Evolutionary conservation across 2,329 filamentous ascomycete genomes (phyloP).

Genomic region (Periconia sp.): DNA sequence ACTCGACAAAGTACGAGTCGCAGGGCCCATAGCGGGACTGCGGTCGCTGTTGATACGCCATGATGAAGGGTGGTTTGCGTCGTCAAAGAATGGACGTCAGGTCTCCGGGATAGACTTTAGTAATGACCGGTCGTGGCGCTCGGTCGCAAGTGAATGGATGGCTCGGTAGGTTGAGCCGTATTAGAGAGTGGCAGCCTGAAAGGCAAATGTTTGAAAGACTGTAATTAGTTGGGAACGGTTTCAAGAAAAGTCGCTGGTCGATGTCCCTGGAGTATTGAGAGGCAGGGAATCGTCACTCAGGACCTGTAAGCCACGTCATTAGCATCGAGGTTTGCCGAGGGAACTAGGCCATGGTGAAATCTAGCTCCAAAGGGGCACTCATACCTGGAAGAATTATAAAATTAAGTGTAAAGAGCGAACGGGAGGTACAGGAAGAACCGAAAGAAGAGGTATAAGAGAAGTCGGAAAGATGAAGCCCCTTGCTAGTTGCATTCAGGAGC

Average conservation of each 20-base stretch:
- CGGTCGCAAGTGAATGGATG: slow-evolving; percentile 48
- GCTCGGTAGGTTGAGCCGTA: slow-evolving; percentile 46
- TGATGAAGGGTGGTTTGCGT: slow-evolving; percentile 49
- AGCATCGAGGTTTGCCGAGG: slow-evolving; percentile 22
- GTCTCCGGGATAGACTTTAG: slow-evolving; percentile 53
- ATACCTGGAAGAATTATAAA: slow-evolving; percentile 58
- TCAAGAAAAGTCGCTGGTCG: slow-evolving; percentile 49
- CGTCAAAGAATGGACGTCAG: slow-evolving; percentile 54
- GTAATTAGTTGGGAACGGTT: slow-evolving; percentile 62
- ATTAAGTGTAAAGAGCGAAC: slow-evolving; percentile 52
- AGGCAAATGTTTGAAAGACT: slow-evolving; percentile 57
- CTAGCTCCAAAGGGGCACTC: slow-evolving; percentile 22
- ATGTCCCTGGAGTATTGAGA: slow-evolving; percentile 43
- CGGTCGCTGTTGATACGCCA: slow-evolving; percentile 61
- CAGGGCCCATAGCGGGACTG: slow-evolving; percentile 66
- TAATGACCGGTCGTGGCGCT: slow-evolving; percentile 27
- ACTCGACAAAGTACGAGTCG: slow-evolving; percentile 72
- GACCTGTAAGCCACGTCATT: slow-evolving; percentile 39
- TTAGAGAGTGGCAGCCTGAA: slow-evolving; percentile 60
- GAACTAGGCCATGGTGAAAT: too few species aligned
- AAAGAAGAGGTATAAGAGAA: slow-evolving; percentile 38
- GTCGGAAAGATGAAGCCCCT: slow-evolving; percentile 43
- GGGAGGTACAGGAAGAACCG: slow-evolving; percentile 40
- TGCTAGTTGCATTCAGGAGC: slow-evolving; percentile 53
- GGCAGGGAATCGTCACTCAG: slow-evolving; percentile 38